Conservation (phyloP, 2,329 filamentous ascomycete species). For the Diaporthe capsici region DNA sequence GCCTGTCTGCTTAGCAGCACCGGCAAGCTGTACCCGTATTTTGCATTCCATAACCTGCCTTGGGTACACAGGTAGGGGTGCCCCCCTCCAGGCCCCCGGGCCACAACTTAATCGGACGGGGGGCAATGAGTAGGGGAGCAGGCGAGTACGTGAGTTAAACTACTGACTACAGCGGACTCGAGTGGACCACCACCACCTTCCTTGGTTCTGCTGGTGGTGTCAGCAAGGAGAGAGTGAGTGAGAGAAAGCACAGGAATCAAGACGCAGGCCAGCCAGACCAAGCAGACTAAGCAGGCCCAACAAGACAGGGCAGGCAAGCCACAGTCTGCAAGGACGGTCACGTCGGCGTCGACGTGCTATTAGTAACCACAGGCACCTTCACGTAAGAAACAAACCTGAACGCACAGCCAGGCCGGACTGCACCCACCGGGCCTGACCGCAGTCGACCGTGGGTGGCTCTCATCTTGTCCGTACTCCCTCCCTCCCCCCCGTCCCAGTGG, state of each 20-base stretch:
- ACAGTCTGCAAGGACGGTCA: constrained; percentile 19
- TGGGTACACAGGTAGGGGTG: constrained; percentile 11
- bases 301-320: constrained; percentile 1
- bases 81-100: not conserved
- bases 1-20: not conserved
- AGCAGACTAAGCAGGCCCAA: not conserved
- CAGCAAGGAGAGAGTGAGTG: not conserved
- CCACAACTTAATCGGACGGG: constrained; percentile 20
- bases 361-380: constrained; percentile 28
- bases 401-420: constrained; percentile 39
- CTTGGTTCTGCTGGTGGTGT: not conserved
- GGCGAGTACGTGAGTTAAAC: constrained; percentile 4
- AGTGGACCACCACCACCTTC: not conserved
- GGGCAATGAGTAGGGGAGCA: constrained; percentile 9
- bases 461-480: not conserved
- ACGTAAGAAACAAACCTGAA: constrained; percentile 33
- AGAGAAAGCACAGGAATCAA: not conserved
- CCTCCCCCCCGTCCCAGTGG: not conserved
- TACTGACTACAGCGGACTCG: not conserved
- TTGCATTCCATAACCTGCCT: not conserved
- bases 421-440: constrained; percentile 39
- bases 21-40: constrained; percentile 13
- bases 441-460: constrained; percentile 22
- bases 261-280: constrained; percentile 10
- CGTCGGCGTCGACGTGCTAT: constrained; percentile 28